Evolutionary conservation across 305 asterid genomes (phyloP), one percentile per base, ranked within the genome.

Genomic region (Lippia alba): DNA sequence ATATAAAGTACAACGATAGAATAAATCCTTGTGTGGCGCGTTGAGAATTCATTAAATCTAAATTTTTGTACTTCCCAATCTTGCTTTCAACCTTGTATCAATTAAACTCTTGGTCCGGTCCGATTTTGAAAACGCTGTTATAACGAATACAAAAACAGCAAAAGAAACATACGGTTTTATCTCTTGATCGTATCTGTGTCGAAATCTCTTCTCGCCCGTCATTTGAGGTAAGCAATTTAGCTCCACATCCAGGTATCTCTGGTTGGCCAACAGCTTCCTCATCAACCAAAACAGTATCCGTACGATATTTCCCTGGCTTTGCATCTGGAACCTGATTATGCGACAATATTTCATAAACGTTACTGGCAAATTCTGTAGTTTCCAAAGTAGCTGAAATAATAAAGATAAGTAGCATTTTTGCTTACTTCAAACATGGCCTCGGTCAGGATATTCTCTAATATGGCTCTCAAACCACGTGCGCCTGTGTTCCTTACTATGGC

Each of bases 371-470:
- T 36, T 57, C 12, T 4, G 73, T 33, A 69, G 50, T 54, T 44
- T 20, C 48, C 20, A 39, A 14, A 55, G 56, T n/a, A 30, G 32
- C 10, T 14, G 19, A 19, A 6, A 67, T 17, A 54, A 53, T 40
- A 45, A 24, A 76, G 64, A 66, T 65, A 44, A 49, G 44, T 24
- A 48, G 69, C 36, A 41, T 67, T 54, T 64, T 36, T 9, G 8
- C 64, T 69, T 85, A 88, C 97, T 96, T 85, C 91, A 81, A 83
- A 91, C 97, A 91, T 91, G 24, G 97, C 96, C 80, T 91, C 97
- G 0, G 91, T 90, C 77, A 91, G 76, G 66, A 85, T 81, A 81
- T 78, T 76, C 84, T 91, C 97, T 67, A 91, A 61, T 75, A 91
- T 88, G 75, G 97, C 82, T 82, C 97, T 84, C 81, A 91, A 81